Percentiles rank a stretch among this genome's conserved stretches.
These are phyloP conservation scores for Paraurostyla sp. DNA, from an alignment of 73 alveolate species.

Conservation along the genomic window DNA sequence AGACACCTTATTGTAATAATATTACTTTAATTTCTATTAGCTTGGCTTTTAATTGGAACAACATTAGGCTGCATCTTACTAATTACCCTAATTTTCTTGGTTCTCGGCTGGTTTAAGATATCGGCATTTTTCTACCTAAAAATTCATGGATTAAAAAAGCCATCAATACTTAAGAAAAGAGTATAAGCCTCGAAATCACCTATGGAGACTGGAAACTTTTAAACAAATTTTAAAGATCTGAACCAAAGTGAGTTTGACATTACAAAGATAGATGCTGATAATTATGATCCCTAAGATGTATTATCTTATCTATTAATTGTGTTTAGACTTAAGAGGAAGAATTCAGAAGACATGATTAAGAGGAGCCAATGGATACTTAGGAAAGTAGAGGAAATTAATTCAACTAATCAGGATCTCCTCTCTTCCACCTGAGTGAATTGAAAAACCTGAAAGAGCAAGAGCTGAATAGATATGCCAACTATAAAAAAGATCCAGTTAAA, in stretches of 20 bases:
- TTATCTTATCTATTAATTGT: neutral
- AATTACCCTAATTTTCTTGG: neutral
- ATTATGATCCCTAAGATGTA: neutral
- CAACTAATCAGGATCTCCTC: neutral
- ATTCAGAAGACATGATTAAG: neutral
- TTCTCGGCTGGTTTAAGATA: slow-evolving; percentile 23
- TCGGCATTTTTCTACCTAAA: neutral
- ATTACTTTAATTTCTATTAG: neutral
- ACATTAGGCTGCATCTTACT: neutral
- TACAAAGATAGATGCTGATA: neutral
- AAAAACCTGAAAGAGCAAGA: neutral
- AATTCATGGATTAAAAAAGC: slow-evolving; percentile 2
- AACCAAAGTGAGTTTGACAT: neutral
- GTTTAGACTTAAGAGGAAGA: neutral
- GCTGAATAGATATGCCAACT: neutral
- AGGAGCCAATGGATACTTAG: neutral
- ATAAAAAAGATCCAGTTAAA: neutral
- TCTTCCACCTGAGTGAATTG: neutral
- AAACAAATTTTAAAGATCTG: neutral
- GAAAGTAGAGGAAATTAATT: neutral
- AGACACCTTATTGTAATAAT: neutral
- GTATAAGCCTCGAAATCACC: neutral
- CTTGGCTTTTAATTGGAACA: slow-evolving; percentile 17
- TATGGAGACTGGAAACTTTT: neutral
- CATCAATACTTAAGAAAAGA: neutral